A percentile compares a stretch with the other conserved stretches of the same genome.
phyloP scores from a whole-genome alignment of 768 basidiomycete genomes.

The Cystobasidium onofrii region DNA sequence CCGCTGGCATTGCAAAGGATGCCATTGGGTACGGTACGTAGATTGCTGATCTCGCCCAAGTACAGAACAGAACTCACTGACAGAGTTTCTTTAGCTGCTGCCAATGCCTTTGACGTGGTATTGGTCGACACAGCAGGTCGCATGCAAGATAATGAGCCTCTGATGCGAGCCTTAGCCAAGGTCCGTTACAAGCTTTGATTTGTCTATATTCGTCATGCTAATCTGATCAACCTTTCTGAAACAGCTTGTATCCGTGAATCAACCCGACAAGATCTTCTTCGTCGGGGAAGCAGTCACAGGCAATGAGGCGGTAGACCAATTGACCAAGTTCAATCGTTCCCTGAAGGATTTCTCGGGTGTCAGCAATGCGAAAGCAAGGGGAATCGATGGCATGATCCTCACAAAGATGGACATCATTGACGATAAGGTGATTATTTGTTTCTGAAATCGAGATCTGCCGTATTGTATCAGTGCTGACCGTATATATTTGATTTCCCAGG shows the following conservation, averaged over 20 bases:
- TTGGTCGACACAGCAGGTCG: conserved; percentile 95
- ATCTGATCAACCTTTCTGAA: neutral
- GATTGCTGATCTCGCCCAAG: too few relatives aligned
- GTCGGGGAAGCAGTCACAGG: conserved; percentile 97
- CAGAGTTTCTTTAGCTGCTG: conserved; percentile 55
- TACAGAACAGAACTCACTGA: neutral
- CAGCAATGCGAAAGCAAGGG: conserved; percentile 62
- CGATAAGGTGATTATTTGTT: conserved; percentile 64
- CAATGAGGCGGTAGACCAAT: conserved; percentile 96
- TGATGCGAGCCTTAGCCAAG: conserved; percentile 98
- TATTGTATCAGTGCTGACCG: neutral
- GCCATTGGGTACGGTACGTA: conserved; percentile 73
- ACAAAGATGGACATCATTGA: conserved; percentile 99
- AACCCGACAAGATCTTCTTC: conserved; percentile 93
- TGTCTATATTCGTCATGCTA: neutral
- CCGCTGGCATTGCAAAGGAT: conserved; percentile 94
- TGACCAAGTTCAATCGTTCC: conserved; percentile 91
- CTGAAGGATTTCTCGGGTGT: conserved; percentile 81
- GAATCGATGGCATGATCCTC: conserved; percentile 95
- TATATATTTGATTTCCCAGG: conserved; percentile 51
- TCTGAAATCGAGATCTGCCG: neutral
- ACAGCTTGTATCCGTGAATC: conserved; percentile 84
- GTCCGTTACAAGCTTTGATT: conserved; percentile 46
- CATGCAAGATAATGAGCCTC: conserved; percentile 99
- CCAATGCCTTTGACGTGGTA: conserved; percentile 89